Percentiles rank a stretch among this genome's conserved stretches.
phyloP scores from a whole-genome alignment of 2,329 filamentous ascomycete genomes.

The Microsporum audouinii region DNA sequence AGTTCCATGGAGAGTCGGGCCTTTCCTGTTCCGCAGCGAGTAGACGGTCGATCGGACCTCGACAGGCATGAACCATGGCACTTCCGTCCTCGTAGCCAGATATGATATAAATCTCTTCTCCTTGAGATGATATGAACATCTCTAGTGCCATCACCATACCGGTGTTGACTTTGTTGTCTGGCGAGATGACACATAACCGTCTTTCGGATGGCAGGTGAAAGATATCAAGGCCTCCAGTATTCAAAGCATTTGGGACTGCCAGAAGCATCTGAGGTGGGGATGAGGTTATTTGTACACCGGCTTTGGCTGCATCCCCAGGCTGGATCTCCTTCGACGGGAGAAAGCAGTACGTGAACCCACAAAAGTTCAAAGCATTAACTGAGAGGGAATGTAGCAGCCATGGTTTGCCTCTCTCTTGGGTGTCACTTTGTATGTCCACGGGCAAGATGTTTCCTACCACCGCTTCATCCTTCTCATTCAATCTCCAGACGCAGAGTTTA shows the following conservation, averaged over 20 bases:
- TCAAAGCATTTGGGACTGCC: slow-evolving; percentile 68
- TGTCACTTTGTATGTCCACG: slow-evolving; percentile 46
- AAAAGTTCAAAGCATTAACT: slow-evolving; percentile 94
- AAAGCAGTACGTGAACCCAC: slow-evolving; percentile 59
- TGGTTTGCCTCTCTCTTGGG: slow-evolving; percentile 46
- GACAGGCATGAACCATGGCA: slow-evolving; percentile 52
- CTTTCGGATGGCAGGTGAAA: slow-evolving; percentile 66
- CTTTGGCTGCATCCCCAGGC: background rate
- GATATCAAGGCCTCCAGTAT: slow-evolving; percentile 69
- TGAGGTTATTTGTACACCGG: background rate
- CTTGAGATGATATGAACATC: slow-evolving; percentile 41
- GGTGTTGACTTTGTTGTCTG: slow-evolving; percentile 34
- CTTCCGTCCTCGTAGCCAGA: slow-evolving; percentile 81
- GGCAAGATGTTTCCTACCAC: slow-evolving; percentile 57
- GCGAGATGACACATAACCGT: slow-evolving; percentile 50
- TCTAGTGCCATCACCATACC: slow-evolving; percentile 80
- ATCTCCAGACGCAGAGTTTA: slow-evolving; percentile 72
- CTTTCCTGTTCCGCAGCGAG: background rate
- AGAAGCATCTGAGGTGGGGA: slow-evolving; percentile 38
- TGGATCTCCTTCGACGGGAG: slow-evolving; percentile 12
- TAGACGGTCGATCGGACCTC: slow-evolving; percentile 19
- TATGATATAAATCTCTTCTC: slow-evolving; percentile 48
- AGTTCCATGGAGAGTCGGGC: slow-evolving; percentile 28
- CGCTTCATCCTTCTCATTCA: slow-evolving; percentile 50
- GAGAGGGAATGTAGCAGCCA: slow-evolving; percentile 76